Conservation (phyloP, 805 yeast species). For the Starmera amethionina region DNA sequence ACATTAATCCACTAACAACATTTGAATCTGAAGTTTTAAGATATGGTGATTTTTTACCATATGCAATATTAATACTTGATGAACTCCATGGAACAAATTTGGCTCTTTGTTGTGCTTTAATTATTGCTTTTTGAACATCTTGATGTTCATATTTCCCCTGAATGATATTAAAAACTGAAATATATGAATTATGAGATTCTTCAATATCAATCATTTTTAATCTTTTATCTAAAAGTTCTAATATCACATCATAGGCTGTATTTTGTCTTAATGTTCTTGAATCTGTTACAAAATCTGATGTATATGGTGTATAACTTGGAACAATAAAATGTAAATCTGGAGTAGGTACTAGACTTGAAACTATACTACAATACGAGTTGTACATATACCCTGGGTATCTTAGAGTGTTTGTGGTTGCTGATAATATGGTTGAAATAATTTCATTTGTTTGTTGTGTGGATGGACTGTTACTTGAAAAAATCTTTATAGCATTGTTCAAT, state of each 20-base stretch:
- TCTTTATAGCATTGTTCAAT: constrained; percentile 56
- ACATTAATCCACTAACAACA: constrained; percentile 68
- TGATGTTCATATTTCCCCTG: constrained; percentile 55
- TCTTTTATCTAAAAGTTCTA: constrained; percentile 73
- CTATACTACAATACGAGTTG: constrained; percentile 71
- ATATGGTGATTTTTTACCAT: constrained; percentile 65
- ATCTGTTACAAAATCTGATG: constrained; percentile 52
- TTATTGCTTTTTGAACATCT: constrained; percentile 61
- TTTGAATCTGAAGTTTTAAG: constrained; percentile 23
- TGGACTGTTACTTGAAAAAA: constrained; percentile 46
- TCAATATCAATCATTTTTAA: constrained; percentile 56
- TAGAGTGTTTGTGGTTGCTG: constrained; percentile 77
- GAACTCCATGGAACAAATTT: constrained; percentile 84
- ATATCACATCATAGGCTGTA: constrained; percentile 75
- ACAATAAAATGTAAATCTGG: constrained; percentile 71
- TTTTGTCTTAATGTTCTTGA: constrained; percentile 55
- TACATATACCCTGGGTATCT: constrained; percentile 90
- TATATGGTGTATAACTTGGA: constrained; percentile 72
- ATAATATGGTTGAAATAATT: constrained; percentile 74
- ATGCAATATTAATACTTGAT: constrained; percentile 66
- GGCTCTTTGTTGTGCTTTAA: constrained; percentile 55
- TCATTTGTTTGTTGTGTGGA: constrained; percentile 77
- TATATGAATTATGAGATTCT: constrained; percentile 38
- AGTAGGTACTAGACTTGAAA: constrained; percentile 77
- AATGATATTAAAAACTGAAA: constrained; percentile 61